phyloP scores from a whole-genome alignment of 768 basidiomycete species.

The Rhizopogon sp. region DNA sequence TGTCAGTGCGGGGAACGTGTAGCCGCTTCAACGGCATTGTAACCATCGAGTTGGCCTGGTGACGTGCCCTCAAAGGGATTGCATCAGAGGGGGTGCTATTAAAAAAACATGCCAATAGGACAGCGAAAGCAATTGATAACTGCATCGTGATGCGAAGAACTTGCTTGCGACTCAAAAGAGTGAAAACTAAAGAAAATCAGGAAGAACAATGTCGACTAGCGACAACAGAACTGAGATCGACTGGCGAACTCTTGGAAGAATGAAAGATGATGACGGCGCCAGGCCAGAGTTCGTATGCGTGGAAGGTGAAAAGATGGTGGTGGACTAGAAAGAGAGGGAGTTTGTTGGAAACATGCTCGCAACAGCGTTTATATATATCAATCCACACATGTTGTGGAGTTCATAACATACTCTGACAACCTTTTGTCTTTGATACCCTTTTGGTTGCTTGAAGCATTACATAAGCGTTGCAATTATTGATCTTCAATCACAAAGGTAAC shows the following conservation, averaged over 20 bases:
- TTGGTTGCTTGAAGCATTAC: not conserved
- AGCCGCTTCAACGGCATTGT: conserved; percentile 39
- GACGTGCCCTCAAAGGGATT: conserved; percentile 14
- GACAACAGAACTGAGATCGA: conserved; percentile 8
- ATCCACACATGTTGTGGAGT: not conserved
- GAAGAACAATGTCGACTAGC: conserved; percentile 8
- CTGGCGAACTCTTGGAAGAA: conserved; percentile 10
- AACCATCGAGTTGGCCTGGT: conserved; percentile 20
- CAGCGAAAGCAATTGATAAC: conserved; percentile 43
- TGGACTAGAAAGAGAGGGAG: not conserved
- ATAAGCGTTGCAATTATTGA: not conserved
- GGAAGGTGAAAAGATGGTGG: not conserved
- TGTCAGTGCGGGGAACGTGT: conserved; percentile 20
- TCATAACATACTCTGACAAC: not conserved
- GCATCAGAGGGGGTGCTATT: conserved; percentile 31
- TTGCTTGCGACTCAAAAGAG: not conserved
- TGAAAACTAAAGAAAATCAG: not conserved
- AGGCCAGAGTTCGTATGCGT: conserved; percentile 7
- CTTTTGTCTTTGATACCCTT: not conserved
- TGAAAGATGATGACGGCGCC: conserved; percentile 14
- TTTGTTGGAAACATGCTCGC: not conserved
- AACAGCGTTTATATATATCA: not conserved
- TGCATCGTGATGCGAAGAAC: conserved; percentile 39
- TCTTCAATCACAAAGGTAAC: too few relatives aligned
- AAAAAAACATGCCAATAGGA: conserved; percentile 50